Percentiles rank a stretch among this genome's conserved stretches.
These are phyloP conservation scores for Conoideocrella luteorostrata DNA, from an alignment of 2,329 filamentous ascomycete species.

Conservation along the genomic window DNA sequence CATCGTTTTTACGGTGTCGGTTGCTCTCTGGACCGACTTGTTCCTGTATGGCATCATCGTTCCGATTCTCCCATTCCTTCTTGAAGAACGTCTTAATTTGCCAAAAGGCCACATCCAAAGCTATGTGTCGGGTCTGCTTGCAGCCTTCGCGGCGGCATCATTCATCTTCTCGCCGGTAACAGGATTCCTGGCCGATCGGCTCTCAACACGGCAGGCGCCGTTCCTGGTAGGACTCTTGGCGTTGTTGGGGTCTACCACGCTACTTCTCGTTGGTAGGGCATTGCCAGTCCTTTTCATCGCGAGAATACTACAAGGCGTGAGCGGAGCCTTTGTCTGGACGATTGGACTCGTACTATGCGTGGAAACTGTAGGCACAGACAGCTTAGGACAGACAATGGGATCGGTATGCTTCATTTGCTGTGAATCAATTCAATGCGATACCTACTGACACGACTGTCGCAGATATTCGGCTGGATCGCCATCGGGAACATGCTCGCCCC, in stretches of 20 bases:
- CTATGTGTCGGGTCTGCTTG: not conserved
- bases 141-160: constrained; percentile 1
- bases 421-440: not conserved
- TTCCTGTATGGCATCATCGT: constrained; percentile 11
- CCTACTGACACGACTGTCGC: not conserved
- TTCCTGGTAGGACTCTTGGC: not conserved
- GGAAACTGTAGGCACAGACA: not conserved
- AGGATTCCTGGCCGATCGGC: constrained; percentile 1
- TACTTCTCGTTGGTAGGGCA: not conserved
- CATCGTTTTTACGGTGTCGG: constrained; percentile 1
- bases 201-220: not conserved
- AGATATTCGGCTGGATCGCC: not conserved
- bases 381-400: not conserved
- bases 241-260: not conserved
- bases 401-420: not conserved
- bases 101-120: constrained; percentile 1
- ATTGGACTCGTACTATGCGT: constrained; percentile 1
- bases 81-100: constrained; percentile 7
- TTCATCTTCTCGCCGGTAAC: not conserved
- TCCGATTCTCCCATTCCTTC: constrained; percentile 8
- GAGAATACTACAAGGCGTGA: not conserved
- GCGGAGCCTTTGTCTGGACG: not conserved
- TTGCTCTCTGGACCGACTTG: constrained; percentile 9
- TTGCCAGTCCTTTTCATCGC: not conserved
- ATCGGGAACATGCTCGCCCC: not conserved